phyloP scores from a whole-genome alignment of 2,329 filamentous ascomycete genomes.

The Fusarium redolens region DNA sequence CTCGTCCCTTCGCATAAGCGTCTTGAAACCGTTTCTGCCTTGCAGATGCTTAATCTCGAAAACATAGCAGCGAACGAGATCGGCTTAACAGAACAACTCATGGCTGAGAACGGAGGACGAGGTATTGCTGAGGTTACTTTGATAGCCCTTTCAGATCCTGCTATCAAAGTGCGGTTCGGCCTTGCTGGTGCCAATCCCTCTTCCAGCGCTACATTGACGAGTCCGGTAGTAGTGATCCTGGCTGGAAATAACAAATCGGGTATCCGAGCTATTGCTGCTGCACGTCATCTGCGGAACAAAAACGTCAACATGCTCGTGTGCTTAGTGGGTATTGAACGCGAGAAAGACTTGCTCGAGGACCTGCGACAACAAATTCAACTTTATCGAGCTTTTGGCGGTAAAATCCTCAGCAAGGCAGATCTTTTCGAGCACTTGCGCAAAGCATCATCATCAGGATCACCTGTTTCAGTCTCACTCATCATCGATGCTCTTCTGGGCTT shows the following conservation, averaged over 20 bases:
- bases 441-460: constrained; percentile 52
- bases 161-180: constrained; percentile 64
- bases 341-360: constrained; percentile 82
- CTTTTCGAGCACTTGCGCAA: constrained; percentile 70
- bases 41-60: constrained; percentile 93
- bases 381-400: constrained; percentile 85
- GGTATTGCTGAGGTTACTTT: constrained; percentile 88
- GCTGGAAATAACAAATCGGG: constrained; percentile 96
- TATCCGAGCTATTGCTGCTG: constrained; percentile 84
- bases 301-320: constrained; percentile 84
- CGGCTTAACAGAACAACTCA: constrained; percentile 87
- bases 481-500: constrained; percentile 90
- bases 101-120: constrained; percentile 90
- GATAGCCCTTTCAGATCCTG: constrained; percentile 72
- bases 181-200: constrained; percentile 55
- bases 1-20: constrained; percentile 66
- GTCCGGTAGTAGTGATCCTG: constrained; percentile 74
- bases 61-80: constrained; percentile 90
- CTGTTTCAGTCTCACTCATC: constrained; percentile 77
- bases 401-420: constrained; percentile 71
- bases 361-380: constrained; percentile 85
- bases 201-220: constrained; percentile 46
- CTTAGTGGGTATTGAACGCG: constrained; percentile 85
- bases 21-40: constrained; percentile 73
- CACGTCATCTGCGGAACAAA: constrained; percentile 86